phyloP scores from a whole-genome alignment of 768 basidiomycete species.

The Trametes gibbosa region DNA sequence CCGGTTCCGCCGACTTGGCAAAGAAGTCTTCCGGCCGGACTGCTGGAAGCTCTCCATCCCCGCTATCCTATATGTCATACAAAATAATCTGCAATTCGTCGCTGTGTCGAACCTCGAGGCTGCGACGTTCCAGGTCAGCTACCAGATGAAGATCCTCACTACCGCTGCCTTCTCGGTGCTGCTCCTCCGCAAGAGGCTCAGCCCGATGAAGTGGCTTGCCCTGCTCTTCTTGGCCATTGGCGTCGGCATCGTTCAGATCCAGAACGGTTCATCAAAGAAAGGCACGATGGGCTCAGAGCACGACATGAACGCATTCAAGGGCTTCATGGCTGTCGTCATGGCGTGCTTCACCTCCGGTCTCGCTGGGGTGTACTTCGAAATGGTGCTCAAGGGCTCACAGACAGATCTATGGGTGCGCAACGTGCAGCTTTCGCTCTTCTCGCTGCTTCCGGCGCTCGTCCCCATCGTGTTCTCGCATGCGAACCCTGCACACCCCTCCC shows the following conservation, averaged over 20 bases:
- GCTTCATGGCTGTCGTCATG: constrained; percentile 84
- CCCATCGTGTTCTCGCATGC: constrained; percentile 64
- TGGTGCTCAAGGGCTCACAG: constrained; percentile 89
- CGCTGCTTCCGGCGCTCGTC: constrained; percentile 80
- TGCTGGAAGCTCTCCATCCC: constrained; percentile 98
- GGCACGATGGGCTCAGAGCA: constrained; percentile 27
- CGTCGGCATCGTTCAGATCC: constrained; percentile 74
- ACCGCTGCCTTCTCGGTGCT: constrained; percentile 88
- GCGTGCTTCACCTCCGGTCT: constrained; percentile 96
- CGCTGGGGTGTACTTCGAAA: constrained; percentile 97
- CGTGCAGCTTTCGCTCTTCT: constrained; percentile 93
- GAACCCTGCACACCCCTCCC: constrained; percentile 18
- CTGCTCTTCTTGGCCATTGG: constrained; percentile 84
- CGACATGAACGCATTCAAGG: constrained; percentile 78
- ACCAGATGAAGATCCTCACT: constrained; percentile 97
- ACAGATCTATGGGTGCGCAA: constrained; percentile 96
- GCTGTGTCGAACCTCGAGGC: constrained; percentile 92
- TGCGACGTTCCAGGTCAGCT: constrained; percentile 95
- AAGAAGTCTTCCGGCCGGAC: constrained; percentile 81
- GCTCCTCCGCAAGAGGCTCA: constrained; percentile 74
- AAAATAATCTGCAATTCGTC: constrained; percentile 95
- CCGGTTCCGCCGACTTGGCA: constrained; percentile 55
- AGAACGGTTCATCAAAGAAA: constrained; percentile 16
- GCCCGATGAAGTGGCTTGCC: constrained; percentile 77
- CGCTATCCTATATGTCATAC: constrained; percentile 91